Percentiles rank a stretch among this genome's conserved stretches.
These are phyloP conservation scores for Suillus luteus DNA, from an alignment of 768 basidiomycete species.

Conservation along the genomic window DNA sequence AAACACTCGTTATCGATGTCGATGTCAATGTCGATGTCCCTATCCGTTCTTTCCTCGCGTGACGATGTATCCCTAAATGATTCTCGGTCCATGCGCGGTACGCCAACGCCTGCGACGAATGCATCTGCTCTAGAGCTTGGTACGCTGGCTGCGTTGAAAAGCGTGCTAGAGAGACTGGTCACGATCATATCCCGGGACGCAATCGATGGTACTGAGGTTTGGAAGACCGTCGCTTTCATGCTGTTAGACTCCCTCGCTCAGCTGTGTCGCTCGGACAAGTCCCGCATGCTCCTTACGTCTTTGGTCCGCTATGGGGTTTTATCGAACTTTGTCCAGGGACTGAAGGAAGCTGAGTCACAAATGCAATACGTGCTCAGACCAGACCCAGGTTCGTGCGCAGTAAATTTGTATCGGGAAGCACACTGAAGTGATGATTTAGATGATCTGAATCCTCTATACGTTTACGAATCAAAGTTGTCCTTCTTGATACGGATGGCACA, in stretches of 20 bases:
- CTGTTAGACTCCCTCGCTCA: constrained; percentile 80
- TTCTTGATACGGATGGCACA: constrained; percentile 84
- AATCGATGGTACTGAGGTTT: constrained; percentile 92
- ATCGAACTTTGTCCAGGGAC: constrained; percentile 74
- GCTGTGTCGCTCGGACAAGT: constrained; percentile 69
- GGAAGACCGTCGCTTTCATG: constrained; percentile 96
- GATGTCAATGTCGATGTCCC: constrained; percentile 31
- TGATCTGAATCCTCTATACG: constrained; percentile 87
- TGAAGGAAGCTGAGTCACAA: constrained; percentile 80
- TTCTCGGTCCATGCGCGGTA: constrained; percentile 34
- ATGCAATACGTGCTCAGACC: constrained; percentile 80
- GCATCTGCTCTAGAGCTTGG: constrained; percentile 56
- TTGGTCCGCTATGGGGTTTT: constrained; percentile 77
- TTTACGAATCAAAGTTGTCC: constrained; percentile 95
- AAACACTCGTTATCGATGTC: constrained; percentile 32
- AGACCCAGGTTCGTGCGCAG: constrained; percentile 73
- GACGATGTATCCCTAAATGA: constrained; percentile 44
- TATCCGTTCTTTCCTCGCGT: constrained; percentile 39
- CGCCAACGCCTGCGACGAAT: constrained; percentile 17
- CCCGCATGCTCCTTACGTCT: constrained; percentile 56
- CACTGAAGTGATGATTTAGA: constrained; percentile 46
- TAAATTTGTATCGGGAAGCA: constrained; percentile 1
- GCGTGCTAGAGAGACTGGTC: constrained; percentile 70
- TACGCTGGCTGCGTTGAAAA: constrained; percentile 67
- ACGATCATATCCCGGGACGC: constrained; percentile 83